Conservation (phyloP, 169 alveolate genomes). For the Besnoitia besnoiti region DNA sequence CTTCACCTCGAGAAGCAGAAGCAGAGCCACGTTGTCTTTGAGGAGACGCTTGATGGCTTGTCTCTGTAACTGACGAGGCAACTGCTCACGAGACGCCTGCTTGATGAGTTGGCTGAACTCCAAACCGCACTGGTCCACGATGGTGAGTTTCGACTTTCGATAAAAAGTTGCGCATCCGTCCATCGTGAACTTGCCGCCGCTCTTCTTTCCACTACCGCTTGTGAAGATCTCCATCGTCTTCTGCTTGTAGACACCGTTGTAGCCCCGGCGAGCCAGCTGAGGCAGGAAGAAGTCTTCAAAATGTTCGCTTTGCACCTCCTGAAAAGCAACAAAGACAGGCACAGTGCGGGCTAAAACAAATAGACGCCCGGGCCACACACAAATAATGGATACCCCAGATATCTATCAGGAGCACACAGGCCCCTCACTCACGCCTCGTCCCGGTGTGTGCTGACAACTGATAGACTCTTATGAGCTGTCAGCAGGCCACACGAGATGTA, state of each 20-base stretch:
- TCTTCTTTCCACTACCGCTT: slow-evolving; percentile 79
- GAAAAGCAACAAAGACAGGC: not conserved
- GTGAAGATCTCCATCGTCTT: slow-evolving; percentile 80
- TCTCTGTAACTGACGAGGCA: slow-evolving; percentile 49
- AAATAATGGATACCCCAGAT: too few species aligned
- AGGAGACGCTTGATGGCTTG: slow-evolving; percentile 73
- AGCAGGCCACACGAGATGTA: too few species aligned
- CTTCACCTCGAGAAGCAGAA: slow-evolving; percentile 72
- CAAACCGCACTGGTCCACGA: slow-evolving; percentile 77
- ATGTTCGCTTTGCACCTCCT: slow-evolving; percentile 82
- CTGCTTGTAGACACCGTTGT: slow-evolving; percentile 81
- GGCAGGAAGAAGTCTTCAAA: slow-evolving; percentile 81
- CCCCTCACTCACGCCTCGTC: too few species aligned
- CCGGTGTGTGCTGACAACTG: too few species aligned
- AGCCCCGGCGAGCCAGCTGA: slow-evolving; percentile 74
- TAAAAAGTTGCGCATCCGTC: slow-evolving; percentile 83
- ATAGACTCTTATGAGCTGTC: too few species aligned
- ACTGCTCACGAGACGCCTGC: slow-evolving; percentile 77
- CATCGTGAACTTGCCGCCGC: slow-evolving; percentile 80
- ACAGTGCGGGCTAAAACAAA: too few species aligned
- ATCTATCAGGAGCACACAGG: too few species aligned
- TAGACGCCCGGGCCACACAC: too few species aligned
- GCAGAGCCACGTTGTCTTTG: slow-evolving; percentile 82
- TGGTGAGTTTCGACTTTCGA: slow-evolving; percentile 73
- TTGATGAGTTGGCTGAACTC: slow-evolving; percentile 79